These are phyloP conservation scores for Neofusicoccum laricinum DNA, from an alignment of 2,329 filamentous ascomycete genomes.

Conservation along the genomic window DNA sequence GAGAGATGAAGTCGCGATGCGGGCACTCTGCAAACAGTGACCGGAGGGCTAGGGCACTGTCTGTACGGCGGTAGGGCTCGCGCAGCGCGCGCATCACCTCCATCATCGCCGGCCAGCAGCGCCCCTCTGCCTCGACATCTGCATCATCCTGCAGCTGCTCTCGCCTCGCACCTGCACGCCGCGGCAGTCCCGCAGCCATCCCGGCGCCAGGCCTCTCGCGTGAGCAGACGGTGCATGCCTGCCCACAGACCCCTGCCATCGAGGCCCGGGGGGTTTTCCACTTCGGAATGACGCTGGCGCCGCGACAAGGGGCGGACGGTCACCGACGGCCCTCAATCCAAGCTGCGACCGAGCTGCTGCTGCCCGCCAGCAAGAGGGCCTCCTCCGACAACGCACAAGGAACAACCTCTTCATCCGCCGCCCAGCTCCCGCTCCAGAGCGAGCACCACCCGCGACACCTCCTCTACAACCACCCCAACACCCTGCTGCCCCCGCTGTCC, in stretches of 20 bases:
- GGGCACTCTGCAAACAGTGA: background rate
- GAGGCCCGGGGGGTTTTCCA: background rate
- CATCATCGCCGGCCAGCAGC: background rate
- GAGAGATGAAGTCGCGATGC: background rate
- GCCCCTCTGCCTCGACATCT: background rate
- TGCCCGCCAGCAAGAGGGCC: constrained; percentile 2
- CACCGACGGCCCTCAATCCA: background rate
- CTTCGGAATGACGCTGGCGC: constrained; percentile 4
- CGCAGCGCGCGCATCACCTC: background rate
- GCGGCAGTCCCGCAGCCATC: constrained; percentile 1
- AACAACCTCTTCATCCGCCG: background rate
- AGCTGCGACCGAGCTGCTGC: constrained; percentile 1
- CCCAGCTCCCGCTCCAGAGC: background rate
- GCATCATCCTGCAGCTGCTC: too few relatives aligned
- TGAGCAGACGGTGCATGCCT: constrained; percentile 1
- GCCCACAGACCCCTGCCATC: constrained; percentile 4
- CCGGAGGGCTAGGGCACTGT: too few relatives aligned
- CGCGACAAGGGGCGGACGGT: background rate
- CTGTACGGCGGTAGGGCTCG: background rate
- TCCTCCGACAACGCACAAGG: background rate
- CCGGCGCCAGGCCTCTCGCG: constrained; percentile 1
- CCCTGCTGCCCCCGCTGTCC: background rate
- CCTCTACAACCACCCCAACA: background rate
- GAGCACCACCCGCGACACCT: background rate
- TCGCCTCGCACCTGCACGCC: background rate